Evolutionary conservation across 2,329 filamentous ascomycete genomes (phyloP), one percentile per base, ranked within the genome.

Genomic region (Parastagonospora avenae): DNA sequence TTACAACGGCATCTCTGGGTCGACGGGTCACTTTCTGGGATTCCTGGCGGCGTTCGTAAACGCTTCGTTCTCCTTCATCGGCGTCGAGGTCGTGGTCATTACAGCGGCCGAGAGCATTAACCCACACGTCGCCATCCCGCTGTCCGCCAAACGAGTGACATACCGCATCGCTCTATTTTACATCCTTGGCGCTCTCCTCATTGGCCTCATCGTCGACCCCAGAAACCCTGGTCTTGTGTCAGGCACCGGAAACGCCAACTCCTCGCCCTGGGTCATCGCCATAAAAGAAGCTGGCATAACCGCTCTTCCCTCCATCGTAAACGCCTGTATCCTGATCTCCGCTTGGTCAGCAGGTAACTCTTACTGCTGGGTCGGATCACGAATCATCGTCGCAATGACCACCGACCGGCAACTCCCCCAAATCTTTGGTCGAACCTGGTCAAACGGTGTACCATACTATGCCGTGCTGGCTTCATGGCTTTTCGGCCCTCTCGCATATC

Each of bases 381-480:
- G 66, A 0, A 59, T 63, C 10, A 55, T 68, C 4, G 57, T 66
- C 33, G 54, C 59, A 2, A 57, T 68, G 51, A 63, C 64, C 9
- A 53, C 62, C 1, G 63, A 60, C 31, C 58, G 48, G 35, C 54
- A 67, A 19, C 52, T 65, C 2, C 65, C 65, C 1, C 53, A 57
- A 33, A 48, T 67, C 36, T 67, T 68, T 27, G 54, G 54, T 2
- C 55, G 57, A 57, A 62, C 57, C 14, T 79, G 76, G 56, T 85
- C 90, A 63, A 78, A 79, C 10, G 85, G 85, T 59, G 82, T 92
- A 0, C 90, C 90, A 0, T 90, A 88, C 69, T 88, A 85, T 60
- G 88, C 92, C 10, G 62, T 74, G 1, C 69, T 85, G 14, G 70
- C 82, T 1, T 83, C 92, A 53, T 82, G 86, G 4, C 76, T 90